Percentiles rank a stretch among this genome's conserved stretches.
Conservation (phyloP, 2,329 filamentous ascomycete species). For the Lachnellula subtilissima region DNA sequence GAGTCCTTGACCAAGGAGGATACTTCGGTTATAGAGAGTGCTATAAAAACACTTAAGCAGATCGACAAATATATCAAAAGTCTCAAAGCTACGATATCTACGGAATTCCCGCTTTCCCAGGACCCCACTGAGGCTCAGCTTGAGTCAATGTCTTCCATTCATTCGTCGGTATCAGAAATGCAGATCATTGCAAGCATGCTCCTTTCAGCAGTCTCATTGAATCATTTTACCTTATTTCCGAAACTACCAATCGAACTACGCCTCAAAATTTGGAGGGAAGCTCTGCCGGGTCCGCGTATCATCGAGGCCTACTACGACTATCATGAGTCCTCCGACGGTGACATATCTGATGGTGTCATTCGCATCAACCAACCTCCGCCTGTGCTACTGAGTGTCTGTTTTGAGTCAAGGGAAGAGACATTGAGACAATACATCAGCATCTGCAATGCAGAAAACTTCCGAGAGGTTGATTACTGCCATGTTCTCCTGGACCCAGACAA, state of each 20-base stretch:
- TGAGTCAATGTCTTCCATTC: not conserved
- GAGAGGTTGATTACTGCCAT: not conserved
- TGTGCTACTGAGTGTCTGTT: not conserved
- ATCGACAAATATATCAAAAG: not conserved
- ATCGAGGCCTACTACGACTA: not conserved
- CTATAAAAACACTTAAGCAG: not conserved
- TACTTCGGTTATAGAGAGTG: not conserved
- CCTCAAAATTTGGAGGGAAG: slow-evolving; percentile 33
- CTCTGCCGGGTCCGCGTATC: not conserved
- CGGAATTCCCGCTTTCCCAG: not conserved
- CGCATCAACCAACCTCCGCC: not conserved
- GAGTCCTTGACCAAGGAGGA: not conserved
- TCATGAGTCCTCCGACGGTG: not conserved
- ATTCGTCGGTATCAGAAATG: not conserved
- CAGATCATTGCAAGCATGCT: not conserved
- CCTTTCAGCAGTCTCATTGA: not conserved
- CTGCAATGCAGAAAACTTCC: not conserved
- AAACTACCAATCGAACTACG: slow-evolving; percentile 8
- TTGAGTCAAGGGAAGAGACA: not conserved
- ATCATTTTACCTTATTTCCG: not conserved
- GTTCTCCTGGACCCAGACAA: not conserved
- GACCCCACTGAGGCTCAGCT: not conserved
- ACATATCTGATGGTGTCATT: not conserved
- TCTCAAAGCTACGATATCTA: not conserved
- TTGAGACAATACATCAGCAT: not conserved